These are phyloP conservation scores for Boletus reticuloceps DNA, from an alignment of 768 basidiomycete species.

Conservation along the genomic window DNA sequence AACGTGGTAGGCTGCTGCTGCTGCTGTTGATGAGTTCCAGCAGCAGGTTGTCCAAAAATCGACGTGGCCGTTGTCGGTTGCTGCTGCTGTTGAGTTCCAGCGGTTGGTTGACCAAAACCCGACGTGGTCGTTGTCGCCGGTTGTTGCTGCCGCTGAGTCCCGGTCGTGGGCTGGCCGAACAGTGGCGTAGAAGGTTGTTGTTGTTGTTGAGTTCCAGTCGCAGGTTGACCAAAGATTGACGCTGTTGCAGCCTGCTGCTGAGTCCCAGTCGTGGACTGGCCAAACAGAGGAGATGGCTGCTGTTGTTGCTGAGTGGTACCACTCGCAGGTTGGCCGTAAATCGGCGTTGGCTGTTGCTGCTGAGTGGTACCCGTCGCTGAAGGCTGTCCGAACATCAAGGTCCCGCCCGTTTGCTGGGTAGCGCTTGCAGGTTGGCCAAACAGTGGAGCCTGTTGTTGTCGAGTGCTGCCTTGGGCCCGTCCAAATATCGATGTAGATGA, in stretches of 20 bases:
- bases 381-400: slow-evolving; percentile 14
- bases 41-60: slow-evolving; percentile 37
- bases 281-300: slow-evolving; percentile 20
- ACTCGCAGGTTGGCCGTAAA: slow-evolving; percentile 10
- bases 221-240: slow-evolving; percentile 35
- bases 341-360: slow-evolving; percentile 5
- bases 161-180: slow-evolving; percentile 36
- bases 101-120: slow-evolving; percentile 36
- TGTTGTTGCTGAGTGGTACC: slow-evolving; percentile 21
- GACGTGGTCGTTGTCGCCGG: slow-evolving; percentile 16
- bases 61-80: slow-evolving; percentile 16
- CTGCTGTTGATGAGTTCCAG: slow-evolving; percentile 19
- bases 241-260: slow-evolving; percentile 31
- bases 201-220: slow-evolving; percentile 31
- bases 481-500: slow-evolving; percentile 35
- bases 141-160: slow-evolving; percentile 30
- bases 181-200: slow-evolving; percentile 27
- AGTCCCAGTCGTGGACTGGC: slow-evolving; percentile 8
- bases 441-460: slow-evolving; percentile 19
- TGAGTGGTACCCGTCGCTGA: slow-evolving; percentile 3
- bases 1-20: slow-evolving; percentile 9
- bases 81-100: slow-evolving; percentile 33
- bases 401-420: slow-evolving; percentile 1
- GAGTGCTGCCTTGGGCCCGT: slow-evolving; percentile 20
- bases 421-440: slow-evolving; percentile 22